Conservation (phyloP, 2,329 filamentous ascomycete genomes). For the Neofusicoccum umdonicola region DNA sequence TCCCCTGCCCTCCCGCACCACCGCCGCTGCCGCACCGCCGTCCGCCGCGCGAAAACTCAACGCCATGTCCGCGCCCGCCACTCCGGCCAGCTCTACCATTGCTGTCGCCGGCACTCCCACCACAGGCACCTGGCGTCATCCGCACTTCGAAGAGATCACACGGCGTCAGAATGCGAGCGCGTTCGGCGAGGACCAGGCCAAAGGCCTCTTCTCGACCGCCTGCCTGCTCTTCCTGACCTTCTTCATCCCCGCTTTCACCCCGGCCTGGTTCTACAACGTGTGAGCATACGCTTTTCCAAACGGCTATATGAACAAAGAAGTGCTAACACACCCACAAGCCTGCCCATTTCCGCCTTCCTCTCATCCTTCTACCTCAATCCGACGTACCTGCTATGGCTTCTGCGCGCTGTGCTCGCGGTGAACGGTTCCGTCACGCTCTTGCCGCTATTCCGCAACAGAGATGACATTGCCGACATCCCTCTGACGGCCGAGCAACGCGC, state of each 20-base stretch:
- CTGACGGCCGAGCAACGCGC: conserved; percentile 85
- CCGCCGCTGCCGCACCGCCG: background rate
- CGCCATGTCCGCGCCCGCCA: conserved; percentile 14
- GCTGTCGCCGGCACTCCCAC: conserved; percentile 25
- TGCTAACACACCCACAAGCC: conserved; percentile 30
- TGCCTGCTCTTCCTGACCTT: conserved; percentile 53
- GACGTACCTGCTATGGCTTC: conserved; percentile 40
- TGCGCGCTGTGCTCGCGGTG: conserved; percentile 53
- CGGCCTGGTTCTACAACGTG: background rate
- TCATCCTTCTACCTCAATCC: conserved; percentile 38
- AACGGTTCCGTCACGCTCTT: conserved; percentile 71
- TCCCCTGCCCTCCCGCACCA: background rate
- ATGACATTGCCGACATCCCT: conserved; percentile 83
- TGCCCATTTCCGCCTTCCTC: conserved; percentile 35
- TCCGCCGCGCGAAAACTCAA: conserved; percentile 10
- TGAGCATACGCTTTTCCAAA: background rate
- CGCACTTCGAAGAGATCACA: conserved; percentile 82
- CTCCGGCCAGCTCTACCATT: conserved; percentile 14
- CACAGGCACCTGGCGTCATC: conserved; percentile 85
- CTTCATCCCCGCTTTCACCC: conserved; percentile 37
- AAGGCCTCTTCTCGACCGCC: conserved; percentile 67
- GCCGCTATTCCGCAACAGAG: conserved; percentile 69
- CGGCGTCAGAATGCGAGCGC: conserved; percentile 73
- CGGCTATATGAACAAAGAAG: background rate
- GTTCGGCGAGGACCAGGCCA: conserved; percentile 76